Conservation (phyloP, 2,329 filamentous ascomycete genomes). For the Ustilaginoidea virens region DNA sequence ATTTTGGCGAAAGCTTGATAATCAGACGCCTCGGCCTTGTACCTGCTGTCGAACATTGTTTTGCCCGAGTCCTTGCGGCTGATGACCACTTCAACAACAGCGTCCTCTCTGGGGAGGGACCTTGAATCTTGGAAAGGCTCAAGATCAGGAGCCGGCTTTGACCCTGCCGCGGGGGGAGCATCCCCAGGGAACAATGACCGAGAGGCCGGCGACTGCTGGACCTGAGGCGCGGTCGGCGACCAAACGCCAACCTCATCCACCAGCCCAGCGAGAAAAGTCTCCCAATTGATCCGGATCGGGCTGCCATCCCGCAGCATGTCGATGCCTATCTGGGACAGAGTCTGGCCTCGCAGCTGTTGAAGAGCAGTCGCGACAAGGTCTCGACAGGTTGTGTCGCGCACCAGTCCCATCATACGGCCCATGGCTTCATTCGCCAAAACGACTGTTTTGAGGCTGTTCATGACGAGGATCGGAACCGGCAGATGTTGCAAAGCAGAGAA, state of each 20-base stretch:
- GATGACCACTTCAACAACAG: constrained; percentile 53
- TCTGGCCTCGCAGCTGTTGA: constrained; percentile 48
- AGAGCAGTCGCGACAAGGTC: constrained; percentile 29
- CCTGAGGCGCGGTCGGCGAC: constrained; percentile 10
- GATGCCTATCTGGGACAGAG: constrained; percentile 54
- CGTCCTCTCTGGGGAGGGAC: constrained; percentile 33
- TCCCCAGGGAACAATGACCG: constrained; percentile 16
- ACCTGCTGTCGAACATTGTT: constrained; percentile 18
- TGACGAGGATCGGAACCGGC: constrained; percentile 54
- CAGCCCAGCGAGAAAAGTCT: constrained; percentile 40
- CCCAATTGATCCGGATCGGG: constrained; percentile 44
- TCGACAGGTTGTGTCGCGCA: constrained; percentile 23
- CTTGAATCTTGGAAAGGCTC: constrained; percentile 15
- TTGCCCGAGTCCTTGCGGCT: constrained; percentile 30
- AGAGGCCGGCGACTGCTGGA: constrained; percentile 8
- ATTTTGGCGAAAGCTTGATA: constrained; percentile 48
- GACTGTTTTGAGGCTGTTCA: constrained; percentile 54
- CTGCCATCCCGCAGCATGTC: constrained; percentile 56
- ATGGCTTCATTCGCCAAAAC: constrained; percentile 64
- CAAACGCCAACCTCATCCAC: constrained; percentile 24
- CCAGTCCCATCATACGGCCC: constrained; percentile 45
- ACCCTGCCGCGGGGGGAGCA: constrained; percentile 20
- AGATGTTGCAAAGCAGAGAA: constrained; percentile 59
- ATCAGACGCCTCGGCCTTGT: constrained; percentile 20
- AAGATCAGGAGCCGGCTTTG: constrained; percentile 11